Base-by-base conservation (phyloP, 2,329 filamentous ascomycete genomes). In the Westerdykella aurantiaca region DNA sequence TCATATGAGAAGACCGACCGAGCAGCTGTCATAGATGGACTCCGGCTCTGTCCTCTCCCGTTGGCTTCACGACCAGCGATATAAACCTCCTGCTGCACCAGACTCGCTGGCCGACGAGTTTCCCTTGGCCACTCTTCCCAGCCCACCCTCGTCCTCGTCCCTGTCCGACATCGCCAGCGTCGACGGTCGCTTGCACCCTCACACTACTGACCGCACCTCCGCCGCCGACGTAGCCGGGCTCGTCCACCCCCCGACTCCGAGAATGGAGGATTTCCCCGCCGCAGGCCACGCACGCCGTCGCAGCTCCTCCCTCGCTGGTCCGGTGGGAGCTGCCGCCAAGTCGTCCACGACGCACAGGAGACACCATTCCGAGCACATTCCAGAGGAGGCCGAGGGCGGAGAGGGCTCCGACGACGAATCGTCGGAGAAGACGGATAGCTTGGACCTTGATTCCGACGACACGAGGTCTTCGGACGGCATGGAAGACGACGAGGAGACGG, bases 401-500 rank as follows among this genome's bases (percentile, higher is more conserved):
- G 62, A 56, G 12, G 60, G 53, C 48, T 56, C 55, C 34, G 57
- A 60, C 16, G 45, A 35, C 25, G 60, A 61, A 41, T 61, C 54
- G 6, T 64, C 58, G 29, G 57, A 52, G 17, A 59, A 48, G 49
- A 71, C 68, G 22, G 63, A 63, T 40, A 68, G 68, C 55, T 66
- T 64, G 40, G 79, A 82, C 53, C 73, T 79, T 56, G 79, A 82
- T 61, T 63, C 80, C 57, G 74, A 76, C 55, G 69, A 75, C 50
- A 69, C 80, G 52, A 76, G 80, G 42, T 82, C 82, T 22, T 85
- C 88, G 53, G 83, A 88, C 51, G 86, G 86, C 22, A 81, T 70
- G 18, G 67, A 86, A 48, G 86, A 91, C 56, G 90, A 96, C 61
- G 90, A 95, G 70, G 90, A 96, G 74, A 87, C 86, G 2, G 90